Evolutionary conservation across 192 early-diverging fungal genomes (phyloP), one percentile per base, ranked within the genome.

Genomic region (Bifiguratus adelaidae): DNA sequence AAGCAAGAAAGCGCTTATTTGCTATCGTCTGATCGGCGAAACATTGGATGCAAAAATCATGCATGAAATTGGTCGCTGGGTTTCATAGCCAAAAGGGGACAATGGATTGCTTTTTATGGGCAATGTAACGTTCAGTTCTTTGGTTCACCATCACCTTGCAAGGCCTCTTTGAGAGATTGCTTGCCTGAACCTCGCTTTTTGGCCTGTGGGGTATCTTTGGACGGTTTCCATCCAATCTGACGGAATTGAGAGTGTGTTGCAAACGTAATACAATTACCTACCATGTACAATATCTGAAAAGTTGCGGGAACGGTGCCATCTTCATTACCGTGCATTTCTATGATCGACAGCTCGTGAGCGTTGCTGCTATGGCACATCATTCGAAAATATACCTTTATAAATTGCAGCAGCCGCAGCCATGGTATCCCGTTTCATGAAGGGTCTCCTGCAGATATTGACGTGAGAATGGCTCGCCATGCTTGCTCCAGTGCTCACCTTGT

Each of bases 191-290:
- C 94, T 29, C 90, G 74, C 23, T 80, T 56, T 37, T 82, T 58
- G 4, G 94, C 90, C 60, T 86, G 77, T 33, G 88, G 88, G 50
- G 91, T 89, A 20, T 79, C 78, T 15, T 74, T 61, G 27, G 88
- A 78, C 3, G 90, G 89, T 58, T 95, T 97, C 94, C 91, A 97
- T 23, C 90, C 91, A 67, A 97, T 92, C 85, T 81, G 60, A 12
- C 4, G 53, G 12, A 18, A 50, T 24, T 19, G 37, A 44, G 7
- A 20, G 52, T 20, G n/a, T 4, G 16, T n/a, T 40, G 16, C 12
- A 30, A n/a, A n/a, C n/a, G n/a, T n/a, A n/a, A n/a, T n/a, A n/a
- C n/a, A n/a, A n/a, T n/a, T 16, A 41, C 12, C 44, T 56, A 63
- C 63, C 52, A 81, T 70, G 41, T 76, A 81, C 30, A 83, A 70